Conservation (phyloP, 257 asterid genomes). For the Scutellaria baicalensis region DNA sequence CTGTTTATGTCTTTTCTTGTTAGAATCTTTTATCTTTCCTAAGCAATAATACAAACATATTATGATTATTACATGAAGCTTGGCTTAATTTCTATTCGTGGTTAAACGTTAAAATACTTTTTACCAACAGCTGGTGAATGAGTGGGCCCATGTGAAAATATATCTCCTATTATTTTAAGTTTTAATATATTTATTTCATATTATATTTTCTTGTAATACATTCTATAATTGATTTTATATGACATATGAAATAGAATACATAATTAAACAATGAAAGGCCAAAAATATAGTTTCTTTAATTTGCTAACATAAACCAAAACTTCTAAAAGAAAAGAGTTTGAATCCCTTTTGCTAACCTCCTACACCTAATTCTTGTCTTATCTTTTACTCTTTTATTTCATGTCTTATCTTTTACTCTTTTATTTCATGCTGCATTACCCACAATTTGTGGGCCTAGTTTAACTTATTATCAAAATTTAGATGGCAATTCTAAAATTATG, state of each 20-base stretch:
- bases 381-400: not conserved
- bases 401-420: not conserved
- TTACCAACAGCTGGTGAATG: slow-evolving; percentile 22
- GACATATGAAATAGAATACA: not conserved
- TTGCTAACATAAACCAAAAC: not conserved
- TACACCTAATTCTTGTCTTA: slow-evolving; percentile 6
- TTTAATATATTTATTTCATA: no score
- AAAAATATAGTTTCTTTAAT: not conserved
- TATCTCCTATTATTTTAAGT: no score
- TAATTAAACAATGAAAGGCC: not conserved
- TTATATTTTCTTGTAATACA: not conserved
- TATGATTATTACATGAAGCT: slow-evolving; percentile 1
- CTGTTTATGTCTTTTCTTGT: not conserved
- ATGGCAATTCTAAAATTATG: no score
- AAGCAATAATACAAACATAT: not conserved
- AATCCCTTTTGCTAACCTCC: not conserved
- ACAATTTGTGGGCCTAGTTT: not conserved
- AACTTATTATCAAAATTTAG: not conserved
- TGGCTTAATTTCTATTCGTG: slow-evolving; percentile 1
- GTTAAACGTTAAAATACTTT: slow-evolving; percentile 18
- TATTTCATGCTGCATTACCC: not conserved
- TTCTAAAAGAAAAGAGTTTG: not conserved
- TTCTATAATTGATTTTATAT: not conserved
- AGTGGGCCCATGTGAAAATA: no score
- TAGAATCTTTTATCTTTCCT: slow-evolving; percentile 3